A percentile compares a stretch with the other conserved stretches of the same genome.
Conservation (phyloP, 345 rosid genomes). For the Lagerstroemia speciosa region DNA sequence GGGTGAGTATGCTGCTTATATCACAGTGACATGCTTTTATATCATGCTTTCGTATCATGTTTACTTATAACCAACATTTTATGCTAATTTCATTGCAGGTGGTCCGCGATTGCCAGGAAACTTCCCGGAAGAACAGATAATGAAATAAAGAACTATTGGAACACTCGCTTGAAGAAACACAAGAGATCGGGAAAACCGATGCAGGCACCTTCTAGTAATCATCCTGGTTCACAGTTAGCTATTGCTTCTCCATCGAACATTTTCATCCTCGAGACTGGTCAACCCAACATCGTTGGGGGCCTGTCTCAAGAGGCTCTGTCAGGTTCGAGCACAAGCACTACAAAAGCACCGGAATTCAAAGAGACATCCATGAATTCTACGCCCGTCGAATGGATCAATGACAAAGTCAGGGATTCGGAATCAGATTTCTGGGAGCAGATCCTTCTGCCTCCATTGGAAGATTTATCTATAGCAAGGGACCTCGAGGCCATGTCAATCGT, state of each 20-base stretch:
- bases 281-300: neutral
- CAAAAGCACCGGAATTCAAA: neutral
- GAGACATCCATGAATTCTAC: neutral
- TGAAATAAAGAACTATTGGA: slow-evolving; percentile 18
- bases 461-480: neutral
- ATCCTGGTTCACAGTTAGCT: neutral
- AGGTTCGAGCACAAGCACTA: neutral
- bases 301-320: neutral
- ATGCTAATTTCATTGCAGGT: neutral
- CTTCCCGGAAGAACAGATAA: slow-evolving; percentile 13
- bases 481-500: neutral
- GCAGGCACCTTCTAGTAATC: neutral
- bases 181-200: neutral
- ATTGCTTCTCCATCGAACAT: neutral
- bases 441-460: neutral
- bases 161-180: slow-evolving; percentile 6
- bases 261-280: neutral
- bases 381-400: neutral
- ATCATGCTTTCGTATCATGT: too few species aligned
- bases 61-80: too few species aligned
- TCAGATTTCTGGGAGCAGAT: neutral
- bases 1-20: neutral
- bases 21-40: too few species aligned
- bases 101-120: slow-evolving; percentile 9
- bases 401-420: neutral